Evolutionary conservation across 2,329 filamentous ascomycete species (phyloP).

Genomic region (Clonostachys rosea): DNA sequence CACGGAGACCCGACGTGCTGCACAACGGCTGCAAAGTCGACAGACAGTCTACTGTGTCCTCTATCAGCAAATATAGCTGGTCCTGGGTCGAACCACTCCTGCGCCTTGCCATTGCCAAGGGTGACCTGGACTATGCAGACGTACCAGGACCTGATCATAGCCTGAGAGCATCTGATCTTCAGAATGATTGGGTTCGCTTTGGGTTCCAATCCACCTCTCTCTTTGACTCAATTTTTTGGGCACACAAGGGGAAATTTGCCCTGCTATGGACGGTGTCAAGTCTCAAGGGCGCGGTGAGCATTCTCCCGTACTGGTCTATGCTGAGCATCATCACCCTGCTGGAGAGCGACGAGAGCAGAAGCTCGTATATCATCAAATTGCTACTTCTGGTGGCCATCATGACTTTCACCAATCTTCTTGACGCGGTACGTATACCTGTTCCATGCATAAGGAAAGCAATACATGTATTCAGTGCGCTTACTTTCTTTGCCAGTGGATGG

Average conservation of each 20-base stretch:
- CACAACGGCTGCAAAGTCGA: conserved; percentile 57
- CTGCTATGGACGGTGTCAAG: conserved; percentile 56
- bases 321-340: conserved; percentile 60
- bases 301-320: conserved; percentile 67
- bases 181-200: conserved; percentile 40
- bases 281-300: conserved; percentile 51
- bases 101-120: conserved; percentile 47
- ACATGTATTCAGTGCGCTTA: neutral
- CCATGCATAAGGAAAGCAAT: neutral
- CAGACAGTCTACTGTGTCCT: conserved; percentile 54
- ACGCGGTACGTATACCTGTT: conserved; percentile 24
- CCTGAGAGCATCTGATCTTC: conserved; percentile 45
- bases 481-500: conserved; percentile 41
- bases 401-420: conserved; percentile 52
- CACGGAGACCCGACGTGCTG: conserved; percentile 66
- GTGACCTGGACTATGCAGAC: conserved; percentile 56
- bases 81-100: conserved; percentile 58
- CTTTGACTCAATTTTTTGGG: conserved; percentile 54
- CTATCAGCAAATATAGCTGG: conserved; percentile 60
- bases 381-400: conserved; percentile 68
- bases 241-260: conserved; percentile 50
- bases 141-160: conserved; percentile 55
- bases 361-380: conserved; percentile 42
- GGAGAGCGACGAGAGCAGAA: conserved; percentile 45
- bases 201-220: conserved; percentile 40